A percentile compares a stretch with the other conserved stretches of the same genome.
Conservation (phyloP, 78 protist genomes). For the Protostelium mycophagum region DNA sequence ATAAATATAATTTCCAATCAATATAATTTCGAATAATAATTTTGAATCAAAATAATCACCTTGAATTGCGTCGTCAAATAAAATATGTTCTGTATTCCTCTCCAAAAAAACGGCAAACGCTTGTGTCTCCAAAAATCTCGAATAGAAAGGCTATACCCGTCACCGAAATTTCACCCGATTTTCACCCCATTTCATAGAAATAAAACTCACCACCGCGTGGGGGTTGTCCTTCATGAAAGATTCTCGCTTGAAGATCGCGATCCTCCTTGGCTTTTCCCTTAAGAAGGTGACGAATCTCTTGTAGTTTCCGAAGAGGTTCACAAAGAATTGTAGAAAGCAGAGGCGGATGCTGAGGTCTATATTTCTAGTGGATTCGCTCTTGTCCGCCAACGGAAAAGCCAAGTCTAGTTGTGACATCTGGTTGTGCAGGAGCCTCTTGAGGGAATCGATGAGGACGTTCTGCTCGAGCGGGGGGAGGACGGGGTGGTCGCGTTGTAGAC, state of each 20-base stretch:
- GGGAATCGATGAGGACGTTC: background rate
- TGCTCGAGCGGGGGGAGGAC: background rate
- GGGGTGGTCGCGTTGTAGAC: background rate
- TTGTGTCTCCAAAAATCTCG: slow-evolving; percentile 42
- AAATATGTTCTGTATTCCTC: background rate
- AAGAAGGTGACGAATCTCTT: slow-evolving; percentile 18
- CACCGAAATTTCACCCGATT: too few relatives aligned
- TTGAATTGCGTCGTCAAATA: background rate
- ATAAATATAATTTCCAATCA: too few relatives aligned
- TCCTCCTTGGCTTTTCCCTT: slow-evolving; percentile 53
- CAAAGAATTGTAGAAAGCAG: slow-evolving; percentile 26
- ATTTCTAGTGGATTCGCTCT: background rate
- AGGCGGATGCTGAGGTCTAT: background rate
- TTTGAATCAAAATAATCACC: too few relatives aligned
- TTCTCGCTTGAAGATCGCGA: slow-evolving; percentile 43
- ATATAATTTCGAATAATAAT: too few relatives aligned
- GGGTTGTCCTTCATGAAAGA: slow-evolving; percentile 33
- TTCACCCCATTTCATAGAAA: background rate
- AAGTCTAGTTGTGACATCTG: background rate
- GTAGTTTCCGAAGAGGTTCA: slow-evolving; percentile 33
- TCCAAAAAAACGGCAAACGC: slow-evolving; percentile 47
- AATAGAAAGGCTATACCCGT: slow-evolving; percentile 19
- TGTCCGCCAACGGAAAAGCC: background rate
- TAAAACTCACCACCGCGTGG: slow-evolving; percentile 2
- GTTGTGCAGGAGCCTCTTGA: background rate